Evolutionary conservation across 1,284 basidiomycete species (phyloP).

Genomic region (Fereydounia khargensis): DNA sequence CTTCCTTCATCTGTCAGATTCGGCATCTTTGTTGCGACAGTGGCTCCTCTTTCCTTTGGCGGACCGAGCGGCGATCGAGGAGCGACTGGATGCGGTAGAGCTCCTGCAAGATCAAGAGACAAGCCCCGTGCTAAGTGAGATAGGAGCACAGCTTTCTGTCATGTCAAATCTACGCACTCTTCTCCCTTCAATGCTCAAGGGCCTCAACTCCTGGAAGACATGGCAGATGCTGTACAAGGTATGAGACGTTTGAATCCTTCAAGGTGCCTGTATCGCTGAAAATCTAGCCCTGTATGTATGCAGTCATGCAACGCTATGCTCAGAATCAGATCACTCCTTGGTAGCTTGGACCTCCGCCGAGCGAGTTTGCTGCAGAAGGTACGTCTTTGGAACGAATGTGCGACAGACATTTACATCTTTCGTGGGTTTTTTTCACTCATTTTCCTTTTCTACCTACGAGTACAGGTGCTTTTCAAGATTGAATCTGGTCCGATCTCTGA

Average conservation of each 20-base stretch:
- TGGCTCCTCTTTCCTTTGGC: slow-evolving; percentile 26
- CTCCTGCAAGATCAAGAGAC: slow-evolving; percentile 12
- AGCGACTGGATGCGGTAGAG: slow-evolving; percentile 27
- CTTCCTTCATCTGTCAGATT: slow-evolving; percentile 4
- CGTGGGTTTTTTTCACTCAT: not conserved
- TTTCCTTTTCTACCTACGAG: slow-evolving; percentile 1
- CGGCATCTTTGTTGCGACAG: slow-evolving; percentile 12
- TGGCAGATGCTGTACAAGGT: slow-evolving; percentile 21
- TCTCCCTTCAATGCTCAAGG: slow-evolving; percentile 18
- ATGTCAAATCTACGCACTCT: slow-evolving; percentile 12
- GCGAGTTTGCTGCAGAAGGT: not conserved
- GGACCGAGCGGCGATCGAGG: slow-evolving; percentile 5
- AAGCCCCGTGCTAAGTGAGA: slow-evolving; percentile 4
- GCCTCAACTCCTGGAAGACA: slow-evolving; percentile 4
- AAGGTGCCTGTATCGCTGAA: too few relatives aligned
- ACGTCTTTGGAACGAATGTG: too few relatives aligned
- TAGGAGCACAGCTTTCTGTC: slow-evolving; percentile 10
- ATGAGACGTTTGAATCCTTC: too few relatives aligned
- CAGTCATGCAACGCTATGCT: slow-evolving; percentile 25
- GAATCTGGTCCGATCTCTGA: slow-evolving; percentile 3
- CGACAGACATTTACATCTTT: slow-evolving; percentile 4
- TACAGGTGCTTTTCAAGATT: too few relatives aligned
- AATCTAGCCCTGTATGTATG: not conserved
- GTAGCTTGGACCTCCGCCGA: slow-evolving; percentile 1
- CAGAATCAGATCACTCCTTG: slow-evolving; percentile 10